Evolutionary conservation across 2,329 filamentous ascomycete species (phyloP).

Genomic region (Pestalotiopsis sp.): DNA sequence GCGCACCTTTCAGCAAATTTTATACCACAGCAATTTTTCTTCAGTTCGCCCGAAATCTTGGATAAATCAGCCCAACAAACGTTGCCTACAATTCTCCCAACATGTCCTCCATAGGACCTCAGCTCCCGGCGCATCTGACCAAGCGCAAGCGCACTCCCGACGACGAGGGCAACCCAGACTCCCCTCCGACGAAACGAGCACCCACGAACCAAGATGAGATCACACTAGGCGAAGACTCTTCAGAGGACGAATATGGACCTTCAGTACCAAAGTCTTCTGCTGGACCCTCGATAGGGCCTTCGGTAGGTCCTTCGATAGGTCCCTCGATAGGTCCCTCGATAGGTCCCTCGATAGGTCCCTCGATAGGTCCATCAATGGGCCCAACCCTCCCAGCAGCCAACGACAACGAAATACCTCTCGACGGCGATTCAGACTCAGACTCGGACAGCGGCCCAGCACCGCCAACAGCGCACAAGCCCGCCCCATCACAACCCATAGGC

Average conservation of each 20-base stretch:
- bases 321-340: too few relatives aligned
- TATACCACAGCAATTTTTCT: too few relatives aligned
- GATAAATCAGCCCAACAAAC: background rate
- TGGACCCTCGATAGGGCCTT: slow-evolving; percentile 17
- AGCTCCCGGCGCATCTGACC: slow-evolving; percentile 67
- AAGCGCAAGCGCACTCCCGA: slow-evolving; percentile 62
- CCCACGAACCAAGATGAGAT: slow-evolving; percentile 55
- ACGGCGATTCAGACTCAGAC: slow-evolving; percentile 16
- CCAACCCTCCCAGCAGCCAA: slow-evolving; percentile 25
- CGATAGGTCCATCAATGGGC: slow-evolving; percentile 13
- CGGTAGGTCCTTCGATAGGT: slow-evolving; percentile 29
- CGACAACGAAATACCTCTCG: slow-evolving; percentile 24
- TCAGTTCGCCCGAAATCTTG: too few relatives aligned
- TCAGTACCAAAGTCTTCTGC: slow-evolving; percentile 27
- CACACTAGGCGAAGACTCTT: slow-evolving; percentile 44
- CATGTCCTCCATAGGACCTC: slow-evolving; percentile 73
- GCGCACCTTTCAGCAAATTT: background rate
- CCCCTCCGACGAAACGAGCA: slow-evolving; percentile 48
- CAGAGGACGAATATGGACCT: slow-evolving; percentile 46
- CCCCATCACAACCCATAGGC: slow-evolving; percentile 1
- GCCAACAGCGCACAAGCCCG: slow-evolving; percentile 15
- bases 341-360: slow-evolving; percentile 16
- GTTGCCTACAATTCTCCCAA: slow-evolving; percentile 10
- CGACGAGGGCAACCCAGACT: slow-evolving; percentile 38
- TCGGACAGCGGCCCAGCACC: slow-evolving; percentile 23